Base-by-base conservation (phyloP, 768 basidiomycete genomes). In the Podaxis pistillaris region DNA sequence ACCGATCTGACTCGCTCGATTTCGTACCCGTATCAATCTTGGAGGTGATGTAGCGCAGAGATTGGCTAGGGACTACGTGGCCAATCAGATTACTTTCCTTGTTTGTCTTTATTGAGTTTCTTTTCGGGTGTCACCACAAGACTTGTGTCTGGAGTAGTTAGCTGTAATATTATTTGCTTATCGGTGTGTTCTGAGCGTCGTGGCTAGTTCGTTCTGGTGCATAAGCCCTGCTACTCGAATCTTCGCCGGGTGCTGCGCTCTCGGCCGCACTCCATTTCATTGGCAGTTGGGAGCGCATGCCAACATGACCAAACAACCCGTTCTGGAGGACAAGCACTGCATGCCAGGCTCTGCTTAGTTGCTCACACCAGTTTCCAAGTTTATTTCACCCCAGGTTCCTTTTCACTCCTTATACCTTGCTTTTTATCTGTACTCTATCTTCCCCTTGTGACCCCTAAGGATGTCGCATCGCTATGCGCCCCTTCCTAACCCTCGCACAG, bases 381-480 rank as follows among this genome's bases (percentile, higher is more conserved):
- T 26, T 11, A 24, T 4, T 17, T 47, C n/a, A 33, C 13, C 41
- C 7, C 37, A 38, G 26, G 28, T 41, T 36, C 33, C 47, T 64
- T 65, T 19, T 30, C 60, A 13, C 55, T 60, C 61, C 62, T 62
- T 72, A 67, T 61, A 54, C 68, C 65, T 61, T 56, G 40, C 44
- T 38, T 54, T 38, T 60, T 15, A 38, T 33, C 62, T 57, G 54
- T 67, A 26, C 56, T 52, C 56, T 65, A 56, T 38, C 67, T 56
- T 40, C 47, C 53, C 28, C 46, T 63, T 63, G 56, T 64, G 56
- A 52, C n/a, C n/a, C 8, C 40, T 30, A 28, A 41, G 37, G 61
- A 82, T 82, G 81, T 72, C 86, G 67, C 81, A 78, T 66, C 83
- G 85, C 67, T 92, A 92, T 81, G 85, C 86, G 1, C 85, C 89